Evolutionary conservation across 345 rosid species (phyloP).

Genomic region (Citrus cavaleriei): DNA sequence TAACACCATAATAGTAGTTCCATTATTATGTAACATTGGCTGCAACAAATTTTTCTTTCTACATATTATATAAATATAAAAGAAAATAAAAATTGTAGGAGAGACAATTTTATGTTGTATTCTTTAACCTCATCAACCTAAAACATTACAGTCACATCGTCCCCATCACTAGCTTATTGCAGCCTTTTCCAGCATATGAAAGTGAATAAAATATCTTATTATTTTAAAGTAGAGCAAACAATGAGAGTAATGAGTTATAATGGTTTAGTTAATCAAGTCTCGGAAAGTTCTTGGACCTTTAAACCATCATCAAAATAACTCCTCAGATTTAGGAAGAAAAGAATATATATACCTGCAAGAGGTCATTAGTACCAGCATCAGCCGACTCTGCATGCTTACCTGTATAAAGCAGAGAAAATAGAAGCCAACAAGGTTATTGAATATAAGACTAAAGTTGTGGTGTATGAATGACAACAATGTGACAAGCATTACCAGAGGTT

Average conservation of each 20-base stretch:
- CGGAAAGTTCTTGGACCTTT: not conserved
- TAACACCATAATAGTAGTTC: not conserved
- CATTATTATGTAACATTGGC: not conserved
- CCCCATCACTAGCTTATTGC: not conserved
- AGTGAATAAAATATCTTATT: not conserved
- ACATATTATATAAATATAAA: not conserved
- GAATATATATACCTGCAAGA: constrained; percentile 48
- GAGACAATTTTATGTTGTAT: not conserved
- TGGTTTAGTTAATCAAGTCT: not conserved
- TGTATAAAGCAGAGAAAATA: constrained; percentile 28
- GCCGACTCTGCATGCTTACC: constrained; percentile 61
- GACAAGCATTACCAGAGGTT: constrained; percentile 56
- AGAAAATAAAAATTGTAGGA: not conserved
- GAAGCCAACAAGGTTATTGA: constrained; percentile 14
- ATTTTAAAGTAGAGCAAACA: not conserved
- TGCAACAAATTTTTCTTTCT: not conserved
- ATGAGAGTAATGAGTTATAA: not conserved
- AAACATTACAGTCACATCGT: not conserved
- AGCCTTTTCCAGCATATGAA: not conserved
- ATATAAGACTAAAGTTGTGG: not conserved
- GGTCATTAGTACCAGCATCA: constrained; percentile 50
- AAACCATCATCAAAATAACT: not conserved
- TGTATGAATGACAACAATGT: not conserved
- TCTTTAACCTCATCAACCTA: not conserved
- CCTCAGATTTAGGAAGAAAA: not conserved